Conservation (phyloP, 352 stramenopile species). For the Aphanomyces invadans region DNA sequence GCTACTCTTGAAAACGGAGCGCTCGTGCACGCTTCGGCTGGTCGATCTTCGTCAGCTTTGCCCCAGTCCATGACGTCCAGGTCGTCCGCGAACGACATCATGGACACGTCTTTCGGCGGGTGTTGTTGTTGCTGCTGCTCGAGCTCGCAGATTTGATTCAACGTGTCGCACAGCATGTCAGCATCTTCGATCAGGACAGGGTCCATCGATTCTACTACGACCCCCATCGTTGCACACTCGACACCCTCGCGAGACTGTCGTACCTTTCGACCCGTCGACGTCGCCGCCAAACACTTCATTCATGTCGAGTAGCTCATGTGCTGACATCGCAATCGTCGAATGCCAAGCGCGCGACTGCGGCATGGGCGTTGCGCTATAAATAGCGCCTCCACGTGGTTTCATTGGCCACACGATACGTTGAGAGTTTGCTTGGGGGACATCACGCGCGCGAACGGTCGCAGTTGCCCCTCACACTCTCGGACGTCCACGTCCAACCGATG, state of each 20-base stretch:
- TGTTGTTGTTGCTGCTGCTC: constrained; percentile 8
- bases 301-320: not conserved
- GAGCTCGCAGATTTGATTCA: constrained; percentile 20
- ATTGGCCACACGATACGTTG: not conserved
- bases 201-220: constrained; percentile 6
- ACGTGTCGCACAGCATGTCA: constrained; percentile 15
- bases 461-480: no score
- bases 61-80: constrained; percentile 2
- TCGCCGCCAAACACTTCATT: not conserved
- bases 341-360: not conserved
- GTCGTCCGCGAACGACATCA: not conserved
- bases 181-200: constrained; percentile 13
- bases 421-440: no score
- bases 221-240: no score
- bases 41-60: not conserved
- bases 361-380: not conserved
- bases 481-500: no score
- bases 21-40: not conserved
- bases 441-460: no score
- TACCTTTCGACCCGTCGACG: not conserved
- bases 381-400: not conserved
- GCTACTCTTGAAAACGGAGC: no score
- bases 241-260: not conserved
- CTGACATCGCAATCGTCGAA: not conserved
- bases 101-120: not conserved